Evolutionary conservation across 805 yeast genomes (phyloP), one percentile per base, ranked within the genome.

Genomic region (Blastobotrys peoriensis): DNA sequence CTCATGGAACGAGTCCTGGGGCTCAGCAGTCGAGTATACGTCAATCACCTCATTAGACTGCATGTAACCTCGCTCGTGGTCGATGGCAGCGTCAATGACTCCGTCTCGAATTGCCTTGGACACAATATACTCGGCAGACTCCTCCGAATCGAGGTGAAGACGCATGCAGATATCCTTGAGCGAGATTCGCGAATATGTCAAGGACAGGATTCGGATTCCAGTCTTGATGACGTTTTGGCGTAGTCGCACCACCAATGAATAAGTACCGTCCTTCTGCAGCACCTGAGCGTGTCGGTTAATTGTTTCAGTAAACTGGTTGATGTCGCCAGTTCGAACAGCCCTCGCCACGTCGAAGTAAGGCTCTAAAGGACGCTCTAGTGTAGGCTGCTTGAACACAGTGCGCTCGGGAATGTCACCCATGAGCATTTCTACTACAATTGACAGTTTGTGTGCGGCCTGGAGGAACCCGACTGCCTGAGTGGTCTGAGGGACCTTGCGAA

Each of bases 221-320:
- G 99, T 89, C 68, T 91, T 93, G 67, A 93, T 93, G 50, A 93
- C 99, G 63, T 91, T 93, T 61, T 95, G 96, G 63, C 97, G 84
- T 60, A 93, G 74, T 59, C 98, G 79, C 38, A 87, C 74, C 37
- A 93, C 93, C 56, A 93, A 74, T 33, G 86, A 85, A 62, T 80
- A 86, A 55, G 82, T 86, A 40, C 83, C 86, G 65, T 93, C 98
- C 47, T 69, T 74, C 58, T 79, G 73, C 54, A 89, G 79, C 30
- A 65, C 69, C 1, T 65, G 65, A 52, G 81, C 85, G 61, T 81
- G 81, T 55, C 76, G 75, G 33, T 69, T 66, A 54, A 91, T 70
- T 5, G 85, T 81, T 43, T 79, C 76, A 38, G 85, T 80, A 65
- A 93, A 93, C 49, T 82, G 70, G 49, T 79, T 78, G 62, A 93